A percentile compares a stretch with the other conserved stretches of the same genome.
Evolutionary conservation across 1,284 basidiomycete genomes (phyloP).

Genomic region (Phenoliferia sp.): DNA sequence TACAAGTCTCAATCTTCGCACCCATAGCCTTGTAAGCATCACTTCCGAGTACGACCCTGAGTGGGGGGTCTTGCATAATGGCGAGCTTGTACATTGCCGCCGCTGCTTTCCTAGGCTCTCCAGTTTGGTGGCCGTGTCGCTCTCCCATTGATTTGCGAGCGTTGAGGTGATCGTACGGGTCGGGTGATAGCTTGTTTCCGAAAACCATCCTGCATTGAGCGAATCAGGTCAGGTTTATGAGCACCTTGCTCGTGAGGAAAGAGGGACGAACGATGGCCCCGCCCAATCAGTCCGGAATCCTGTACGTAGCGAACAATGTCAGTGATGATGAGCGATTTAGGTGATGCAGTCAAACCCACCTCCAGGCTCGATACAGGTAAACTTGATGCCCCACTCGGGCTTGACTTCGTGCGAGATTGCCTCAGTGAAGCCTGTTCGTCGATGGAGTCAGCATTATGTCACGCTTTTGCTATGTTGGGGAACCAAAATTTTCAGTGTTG

Average conservation of each 20-base stretch:
- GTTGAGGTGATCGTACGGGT: conserved; percentile 1
- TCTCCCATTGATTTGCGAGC: not conserved
- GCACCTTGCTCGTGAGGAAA: not conserved
- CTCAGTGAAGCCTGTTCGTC: not conserved
- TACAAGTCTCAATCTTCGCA: not conserved
- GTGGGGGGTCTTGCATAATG: not conserved
- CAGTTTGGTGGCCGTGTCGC: not conserved
- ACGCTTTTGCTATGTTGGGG: too few relatives aligned
- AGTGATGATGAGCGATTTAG: not conserved
- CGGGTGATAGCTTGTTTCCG: not conserved
- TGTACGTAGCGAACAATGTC: not conserved
- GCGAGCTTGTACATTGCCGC: not conserved
- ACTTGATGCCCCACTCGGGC: conserved; percentile 1
- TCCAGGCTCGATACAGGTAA: not conserved
- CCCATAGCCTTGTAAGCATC: not conserved
- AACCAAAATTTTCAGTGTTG: too few relatives aligned
- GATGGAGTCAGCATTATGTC: too few relatives aligned
- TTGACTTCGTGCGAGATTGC: not conserved
- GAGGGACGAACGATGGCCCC: not conserved
- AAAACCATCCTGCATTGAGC: not conserved
- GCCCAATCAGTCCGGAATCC: not conserved
- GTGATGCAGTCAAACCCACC: not conserved
- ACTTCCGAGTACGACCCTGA: not conserved
- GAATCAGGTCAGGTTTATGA: not conserved
- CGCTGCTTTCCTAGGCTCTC: not conserved